phyloP scores from a whole-genome alignment of 2,329 filamentous ascomycete genomes.

The Beauveria rudraprayagi region DNA sequence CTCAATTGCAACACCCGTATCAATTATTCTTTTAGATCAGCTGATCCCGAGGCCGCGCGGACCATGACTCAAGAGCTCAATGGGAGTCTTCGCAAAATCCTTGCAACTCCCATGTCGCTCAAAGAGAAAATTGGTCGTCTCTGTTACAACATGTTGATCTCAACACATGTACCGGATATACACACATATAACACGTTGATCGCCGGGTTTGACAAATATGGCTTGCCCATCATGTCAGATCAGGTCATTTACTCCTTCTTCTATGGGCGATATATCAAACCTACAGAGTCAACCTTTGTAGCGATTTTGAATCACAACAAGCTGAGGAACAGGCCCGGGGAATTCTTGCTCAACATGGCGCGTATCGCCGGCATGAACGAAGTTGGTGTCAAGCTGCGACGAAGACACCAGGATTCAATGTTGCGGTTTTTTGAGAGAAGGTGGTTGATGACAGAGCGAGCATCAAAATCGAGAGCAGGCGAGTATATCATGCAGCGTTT shows the following conservation, averaged over 20 bases:
- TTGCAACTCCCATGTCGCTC: constrained; percentile 19
- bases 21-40: constrained; percentile 21
- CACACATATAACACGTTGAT: constrained; percentile 66
- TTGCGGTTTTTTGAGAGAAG: constrained; percentile 8
- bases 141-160: constrained; percentile 60
- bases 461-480: constrained; percentile 20
- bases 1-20: constrained; percentile 9
- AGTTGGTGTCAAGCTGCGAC: constrained; percentile 31
- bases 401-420: constrained; percentile 23
- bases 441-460: constrained; percentile 21
- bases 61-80: constrained; percentile 24
- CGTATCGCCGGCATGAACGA: constrained; percentile 38
- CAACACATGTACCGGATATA: constrained; percentile 53
- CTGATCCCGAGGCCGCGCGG: constrained; percentile 20
- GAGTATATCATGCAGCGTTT: constrained; percentile 34
- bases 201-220: constrained; percentile 49
- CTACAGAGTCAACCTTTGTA: constrained; percentile 40
- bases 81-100: constrained; percentile 21
- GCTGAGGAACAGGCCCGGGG: constrained; percentile 29
- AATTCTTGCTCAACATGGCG: constrained; percentile 36
- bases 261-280: constrained; percentile 32
- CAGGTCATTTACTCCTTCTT: constrained; percentile 46
- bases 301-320: constrained; percentile 45
- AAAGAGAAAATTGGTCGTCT: constrained; percentile 33
- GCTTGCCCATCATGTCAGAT: constrained; percentile 42